Conservation (phyloP, 768 basidiomycete genomes). For the Podaxis sp. region DNA sequence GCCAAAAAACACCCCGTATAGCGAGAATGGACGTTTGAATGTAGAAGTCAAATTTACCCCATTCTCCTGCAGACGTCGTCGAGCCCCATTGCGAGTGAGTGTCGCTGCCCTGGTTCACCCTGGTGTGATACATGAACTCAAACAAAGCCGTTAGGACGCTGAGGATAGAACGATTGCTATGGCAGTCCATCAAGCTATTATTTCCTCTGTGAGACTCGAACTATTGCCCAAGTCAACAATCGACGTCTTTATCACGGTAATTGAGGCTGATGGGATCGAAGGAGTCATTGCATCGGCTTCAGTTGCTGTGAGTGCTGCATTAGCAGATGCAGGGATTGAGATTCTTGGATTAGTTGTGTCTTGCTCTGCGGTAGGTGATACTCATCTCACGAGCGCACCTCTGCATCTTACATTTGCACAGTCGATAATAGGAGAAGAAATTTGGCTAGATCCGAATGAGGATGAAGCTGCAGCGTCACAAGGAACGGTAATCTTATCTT, state of each 20-base stretch:
- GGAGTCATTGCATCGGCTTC: constrained; percentile 84
- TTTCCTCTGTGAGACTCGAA: constrained; percentile 83
- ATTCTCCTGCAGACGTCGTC: constrained; percentile 77
- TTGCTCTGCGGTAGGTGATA: constrained; percentile 65
- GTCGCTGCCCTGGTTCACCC: constrained; percentile 2
- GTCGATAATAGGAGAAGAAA: constrained; percentile 56
- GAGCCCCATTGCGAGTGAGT: constrained; percentile 85
- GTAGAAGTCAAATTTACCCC: constrained; percentile 98
- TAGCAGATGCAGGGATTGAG: constrained; percentile 92
- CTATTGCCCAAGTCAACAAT: constrained; percentile 92
- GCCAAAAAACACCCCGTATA: constrained; percentile 77
- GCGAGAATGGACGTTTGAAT: constrained; percentile 84
- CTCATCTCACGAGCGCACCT: neutral
- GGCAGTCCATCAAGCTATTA: constrained; percentile 82
- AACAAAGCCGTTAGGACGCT: constrained; percentile 65
- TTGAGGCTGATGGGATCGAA: constrained; percentile 92
- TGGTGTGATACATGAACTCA: constrained; percentile 19
- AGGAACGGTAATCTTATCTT: constrained; percentile 76
- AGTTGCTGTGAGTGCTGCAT: constrained; percentile 85
- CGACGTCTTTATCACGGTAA: constrained; percentile 86
- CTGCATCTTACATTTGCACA: constrained; percentile 27
- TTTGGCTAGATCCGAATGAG: constrained; percentile 81
- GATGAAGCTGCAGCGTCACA: constrained; percentile 58
- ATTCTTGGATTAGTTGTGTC: constrained; percentile 87
- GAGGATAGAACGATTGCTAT: constrained; percentile 87